phyloP scores from a whole-genome alignment of 2,329 filamentous ascomycete genomes.

The Aspergillus sp. region DNA sequence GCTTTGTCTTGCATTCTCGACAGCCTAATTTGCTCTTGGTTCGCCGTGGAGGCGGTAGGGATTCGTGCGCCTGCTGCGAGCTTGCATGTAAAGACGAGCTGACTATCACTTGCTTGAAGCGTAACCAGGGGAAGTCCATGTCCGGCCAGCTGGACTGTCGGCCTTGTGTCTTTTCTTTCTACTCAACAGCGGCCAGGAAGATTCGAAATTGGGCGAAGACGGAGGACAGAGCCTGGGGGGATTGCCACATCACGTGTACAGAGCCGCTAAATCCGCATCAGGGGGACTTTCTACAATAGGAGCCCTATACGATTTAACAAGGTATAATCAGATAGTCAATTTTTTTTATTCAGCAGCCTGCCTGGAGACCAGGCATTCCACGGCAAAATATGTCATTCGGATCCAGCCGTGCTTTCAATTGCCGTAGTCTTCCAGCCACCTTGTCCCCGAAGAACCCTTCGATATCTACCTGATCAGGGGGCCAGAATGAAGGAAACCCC shows the following conservation, averaged over 20 bases:
- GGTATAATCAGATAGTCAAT: too few relatives aligned
- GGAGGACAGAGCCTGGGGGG: background rate
- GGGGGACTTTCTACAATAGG: background rate
- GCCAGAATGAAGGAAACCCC: constrained; percentile 1
- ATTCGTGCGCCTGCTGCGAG: constrained; percentile 9
- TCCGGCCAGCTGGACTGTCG: background rate
- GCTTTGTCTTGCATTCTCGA: constrained; percentile 15
- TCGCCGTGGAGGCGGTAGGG: constrained; percentile 2
- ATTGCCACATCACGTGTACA: too few relatives aligned
- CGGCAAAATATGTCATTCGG: constrained; percentile 7
- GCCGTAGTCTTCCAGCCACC: background rate
- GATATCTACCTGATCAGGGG: background rate
- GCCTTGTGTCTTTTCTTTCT: background rate
- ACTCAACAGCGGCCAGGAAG: background rate
- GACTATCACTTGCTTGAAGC: constrained; percentile 8
- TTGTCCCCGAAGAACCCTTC: background rate
- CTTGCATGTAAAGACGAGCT: constrained; percentile 3
- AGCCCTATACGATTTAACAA: background rate
- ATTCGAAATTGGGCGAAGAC: constrained; percentile 1
- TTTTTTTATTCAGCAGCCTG: background rate
- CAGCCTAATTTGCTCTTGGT: constrained; percentile 16
- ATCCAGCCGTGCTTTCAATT: background rate
- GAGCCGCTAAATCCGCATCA: too few relatives aligned
- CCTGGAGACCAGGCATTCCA: constrained; percentile 5
- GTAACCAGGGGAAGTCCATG: constrained; percentile 8